Percentiles rank a stretch among this genome's conserved stretches.
phyloP scores from a whole-genome alignment of 441 rosid genomes.

The Populus hybrid region DNA sequence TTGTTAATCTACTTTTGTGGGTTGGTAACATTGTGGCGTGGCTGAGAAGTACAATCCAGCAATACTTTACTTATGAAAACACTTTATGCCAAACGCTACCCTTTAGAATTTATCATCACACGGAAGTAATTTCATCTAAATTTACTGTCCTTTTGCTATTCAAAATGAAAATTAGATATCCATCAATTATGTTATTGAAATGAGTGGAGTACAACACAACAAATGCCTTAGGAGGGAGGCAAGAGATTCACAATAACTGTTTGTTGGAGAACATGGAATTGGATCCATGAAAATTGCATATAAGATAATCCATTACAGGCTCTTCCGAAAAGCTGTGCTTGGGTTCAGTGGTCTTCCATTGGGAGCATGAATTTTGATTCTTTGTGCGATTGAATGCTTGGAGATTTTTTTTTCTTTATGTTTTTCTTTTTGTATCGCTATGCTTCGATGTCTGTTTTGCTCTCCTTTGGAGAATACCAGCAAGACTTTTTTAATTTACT shows the following conservation, averaged over 20 bases:
- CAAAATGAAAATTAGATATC: no score
- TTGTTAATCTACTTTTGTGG: not conserved
- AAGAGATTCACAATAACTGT: no score
- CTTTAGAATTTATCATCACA: not conserved
- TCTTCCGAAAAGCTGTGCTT: not conserved
- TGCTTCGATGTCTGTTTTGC: not conserved
- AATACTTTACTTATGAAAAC: not conserved
- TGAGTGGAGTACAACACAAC: no score
- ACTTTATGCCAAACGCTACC: no score
- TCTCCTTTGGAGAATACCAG: not conserved
- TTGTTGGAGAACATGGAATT: not conserved
- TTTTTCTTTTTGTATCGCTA: not conserved
- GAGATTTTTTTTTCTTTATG: not conserved
- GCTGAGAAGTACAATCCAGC: not conserved
- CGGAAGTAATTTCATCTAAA: not conserved
- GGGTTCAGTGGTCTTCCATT: not conserved
- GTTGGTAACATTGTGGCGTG: not conserved
- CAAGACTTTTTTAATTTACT: not conserved
- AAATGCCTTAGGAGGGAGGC: no score
- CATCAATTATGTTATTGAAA: no score
- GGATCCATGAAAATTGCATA: not conserved
- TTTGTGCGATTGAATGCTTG: not conserved
- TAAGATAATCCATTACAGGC: not conserved
- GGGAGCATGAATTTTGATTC: not conserved
- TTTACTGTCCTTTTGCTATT: no score